phyloP scores from a whole-genome alignment of 257 asterid species.

The Ophiorrhiza pumila region DNA sequence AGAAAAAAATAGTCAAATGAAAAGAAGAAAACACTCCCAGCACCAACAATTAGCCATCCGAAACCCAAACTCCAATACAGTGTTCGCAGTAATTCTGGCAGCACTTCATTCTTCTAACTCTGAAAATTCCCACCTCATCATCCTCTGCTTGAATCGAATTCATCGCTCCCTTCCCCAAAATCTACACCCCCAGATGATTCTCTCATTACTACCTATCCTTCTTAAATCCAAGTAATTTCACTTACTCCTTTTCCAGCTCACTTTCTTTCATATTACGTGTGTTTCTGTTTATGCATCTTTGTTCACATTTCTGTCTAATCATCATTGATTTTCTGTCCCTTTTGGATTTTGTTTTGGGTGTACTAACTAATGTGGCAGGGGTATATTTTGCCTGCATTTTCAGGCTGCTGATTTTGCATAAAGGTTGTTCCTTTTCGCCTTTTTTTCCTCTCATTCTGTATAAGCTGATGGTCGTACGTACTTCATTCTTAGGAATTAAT shows the following conservation, averaged over 20 bases:
- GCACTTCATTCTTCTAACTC: constrained; percentile 34
- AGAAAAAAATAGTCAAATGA: constrained; percentile 4
- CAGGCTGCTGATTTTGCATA: background rate
- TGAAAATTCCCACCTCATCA: constrained; percentile 29
- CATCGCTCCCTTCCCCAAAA: constrained; percentile 34
- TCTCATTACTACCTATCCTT: constrained; percentile 65
- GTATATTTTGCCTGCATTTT: background rate
- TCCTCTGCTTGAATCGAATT: constrained; percentile 43
- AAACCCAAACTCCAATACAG: constrained; percentile 23
- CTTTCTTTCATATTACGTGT: background rate
- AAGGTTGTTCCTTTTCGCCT: background rate
- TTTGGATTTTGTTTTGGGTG: background rate
- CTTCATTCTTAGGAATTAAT: background rate
- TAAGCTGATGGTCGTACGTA: background rate
- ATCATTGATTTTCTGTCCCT: background rate
- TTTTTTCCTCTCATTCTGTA: background rate
- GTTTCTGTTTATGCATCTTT: background rate
- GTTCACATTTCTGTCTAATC: background rate
- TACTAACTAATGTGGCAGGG: background rate
- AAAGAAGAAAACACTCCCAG: constrained; percentile 13
- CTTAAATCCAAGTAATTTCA: constrained; percentile 52
- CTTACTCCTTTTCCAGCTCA: background rate
- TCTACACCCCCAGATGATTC: constrained; percentile 34
- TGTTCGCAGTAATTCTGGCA: constrained; percentile 54
- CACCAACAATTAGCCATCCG: constrained; percentile 6